Base-by-base conservation (phyloP, 2,329 filamentous ascomycete species). In the Microcyclosporella mali region DNA sequence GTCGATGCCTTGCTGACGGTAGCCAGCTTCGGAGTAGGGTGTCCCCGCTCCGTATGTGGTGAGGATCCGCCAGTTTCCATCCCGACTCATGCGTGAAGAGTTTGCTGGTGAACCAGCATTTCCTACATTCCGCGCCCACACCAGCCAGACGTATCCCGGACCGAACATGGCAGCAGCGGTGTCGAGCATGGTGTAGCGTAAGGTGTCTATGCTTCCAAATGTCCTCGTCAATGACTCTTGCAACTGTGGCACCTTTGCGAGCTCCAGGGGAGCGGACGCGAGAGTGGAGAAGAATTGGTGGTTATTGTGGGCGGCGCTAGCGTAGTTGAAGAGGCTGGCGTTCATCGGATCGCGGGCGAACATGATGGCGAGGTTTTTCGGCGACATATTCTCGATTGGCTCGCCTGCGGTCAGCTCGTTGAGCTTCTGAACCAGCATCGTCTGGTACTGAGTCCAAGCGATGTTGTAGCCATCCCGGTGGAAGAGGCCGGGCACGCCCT, bases 71-170 rank as follows among this genome's bases (percentile, higher is more conserved):
- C 69, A 68, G 30, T 73, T 58, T 72, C 65, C 57, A 10, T 16
- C 33, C 8, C 32, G 71, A 61, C 43, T 64, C 62, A 40, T 69
- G 33, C 33, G 33, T 6, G 30, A n/a, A 16, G 30, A 32, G 12
- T 6, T 14, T 18, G 33, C 6, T 34, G 16, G 9, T 4, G 27
- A 10, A 17, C 67, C 32, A 72, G 34, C 61, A 55, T 57, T 47
- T 65, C 60, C 41, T 12, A 47, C 43, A 27, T 57, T 47, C n/a
- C 52, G 44, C 14, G 52, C 52, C 55, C 58, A 63, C 58, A 95
- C 85, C 49, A 98, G 82, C 92, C 92, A 98, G 62, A 97, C 85
- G 69, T 94, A 97, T 52, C 92, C 92, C 0, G 90, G 89, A 41
- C 90, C 92, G 70, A 98, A 97, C 88, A 97, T 95, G 70, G 81